These are phyloP conservation scores for Chytridium lagenaria DNA, from an alignment of 371 early-diverging fungal species.

Conservation along the genomic window DNA sequence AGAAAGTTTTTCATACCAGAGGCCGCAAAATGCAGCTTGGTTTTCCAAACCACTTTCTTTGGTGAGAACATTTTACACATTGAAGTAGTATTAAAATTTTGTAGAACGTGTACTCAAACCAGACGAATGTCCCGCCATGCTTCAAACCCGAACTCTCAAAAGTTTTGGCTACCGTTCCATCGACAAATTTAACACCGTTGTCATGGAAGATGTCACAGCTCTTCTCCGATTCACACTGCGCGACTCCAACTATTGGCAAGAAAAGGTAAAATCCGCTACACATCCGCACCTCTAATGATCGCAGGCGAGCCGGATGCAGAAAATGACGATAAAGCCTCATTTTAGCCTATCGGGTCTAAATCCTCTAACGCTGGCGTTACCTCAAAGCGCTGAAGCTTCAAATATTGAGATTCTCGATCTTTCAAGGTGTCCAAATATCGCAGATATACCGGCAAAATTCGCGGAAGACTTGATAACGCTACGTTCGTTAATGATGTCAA, in stretches of 20 bases:
- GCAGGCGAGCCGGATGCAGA: constrained; percentile 67
- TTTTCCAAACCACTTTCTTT: background rate
- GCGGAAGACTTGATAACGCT: constrained; percentile 24
- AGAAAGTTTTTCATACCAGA: constrained; percentile 39
- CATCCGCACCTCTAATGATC: constrained; percentile 65
- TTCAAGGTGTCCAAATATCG: constrained; percentile 55
- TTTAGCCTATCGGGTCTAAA: constrained; percentile 68
- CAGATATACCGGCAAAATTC: constrained; percentile 36
- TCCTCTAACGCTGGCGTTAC: constrained; percentile 69
- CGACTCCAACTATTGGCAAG: constrained; percentile 54
- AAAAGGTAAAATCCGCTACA: constrained; percentile 49
- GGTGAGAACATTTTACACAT: background rate
- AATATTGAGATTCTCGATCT: constrained; percentile 73
- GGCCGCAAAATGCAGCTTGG: constrained; percentile 31
- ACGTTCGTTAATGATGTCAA: constrained; percentile 22
- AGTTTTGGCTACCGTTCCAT: constrained; percentile 31
- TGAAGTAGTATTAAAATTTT: background rate
- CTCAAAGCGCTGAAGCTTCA: constrained; percentile 56
- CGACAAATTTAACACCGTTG: constrained; percentile 77
- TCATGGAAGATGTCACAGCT: constrained; percentile 86
- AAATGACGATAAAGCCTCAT: constrained; percentile 64
- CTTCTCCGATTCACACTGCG: constrained; percentile 77
- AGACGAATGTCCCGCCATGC: constrained; percentile 29
- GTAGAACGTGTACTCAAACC: constrained; percentile 31
- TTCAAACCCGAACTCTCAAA: constrained; percentile 34